Evolutionary conservation across 1,139 yeast species (phyloP).

Genomic region (Barnettozyma hawaiiensis): DNA sequence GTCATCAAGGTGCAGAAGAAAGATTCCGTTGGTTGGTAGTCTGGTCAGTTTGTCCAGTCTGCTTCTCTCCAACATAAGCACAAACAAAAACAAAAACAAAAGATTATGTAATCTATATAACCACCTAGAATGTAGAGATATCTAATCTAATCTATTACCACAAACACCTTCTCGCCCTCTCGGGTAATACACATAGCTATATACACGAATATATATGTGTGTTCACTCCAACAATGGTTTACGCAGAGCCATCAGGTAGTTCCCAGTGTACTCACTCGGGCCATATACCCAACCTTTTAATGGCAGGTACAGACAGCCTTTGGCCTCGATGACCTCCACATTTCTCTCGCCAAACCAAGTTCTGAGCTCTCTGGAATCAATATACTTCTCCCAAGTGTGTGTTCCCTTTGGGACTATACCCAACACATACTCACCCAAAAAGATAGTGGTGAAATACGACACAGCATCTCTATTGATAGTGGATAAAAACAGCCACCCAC

Average conservation of each 20-base stretch:
- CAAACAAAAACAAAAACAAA: too few relatives aligned
- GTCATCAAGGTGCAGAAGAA: not conserved
- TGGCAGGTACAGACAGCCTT: constrained; percentile 83
- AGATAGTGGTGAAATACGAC: constrained; percentile 92
- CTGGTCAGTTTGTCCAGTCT: too few relatives aligned
- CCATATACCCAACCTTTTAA: constrained; percentile 80
- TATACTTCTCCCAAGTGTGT: constrained; percentile 81
- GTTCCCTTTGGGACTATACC: constrained; percentile 88
- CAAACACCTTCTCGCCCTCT: too few relatives aligned
- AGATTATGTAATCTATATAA: too few relatives aligned
- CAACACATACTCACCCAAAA: constrained; percentile 79
- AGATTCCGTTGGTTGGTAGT: not conserved
- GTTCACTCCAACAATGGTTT: constrained; percentile 14
- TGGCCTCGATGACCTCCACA: constrained; percentile 53
- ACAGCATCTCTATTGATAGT: constrained; percentile 86
- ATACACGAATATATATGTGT: not conserved
- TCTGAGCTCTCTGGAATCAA: constrained; percentile 66
- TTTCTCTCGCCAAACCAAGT: constrained; percentile 52
- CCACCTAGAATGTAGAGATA: too few relatives aligned
- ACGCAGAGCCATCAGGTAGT: constrained; percentile 81
- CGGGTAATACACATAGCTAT: not conserved
- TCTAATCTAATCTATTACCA: too few relatives aligned
- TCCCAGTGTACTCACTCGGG: constrained; percentile 56
- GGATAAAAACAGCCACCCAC: constrained; percentile 82
- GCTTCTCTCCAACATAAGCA: too few relatives aligned